Conservation (phyloP, 345 rosid species). For the Eucalyptus microcorys region DNA sequence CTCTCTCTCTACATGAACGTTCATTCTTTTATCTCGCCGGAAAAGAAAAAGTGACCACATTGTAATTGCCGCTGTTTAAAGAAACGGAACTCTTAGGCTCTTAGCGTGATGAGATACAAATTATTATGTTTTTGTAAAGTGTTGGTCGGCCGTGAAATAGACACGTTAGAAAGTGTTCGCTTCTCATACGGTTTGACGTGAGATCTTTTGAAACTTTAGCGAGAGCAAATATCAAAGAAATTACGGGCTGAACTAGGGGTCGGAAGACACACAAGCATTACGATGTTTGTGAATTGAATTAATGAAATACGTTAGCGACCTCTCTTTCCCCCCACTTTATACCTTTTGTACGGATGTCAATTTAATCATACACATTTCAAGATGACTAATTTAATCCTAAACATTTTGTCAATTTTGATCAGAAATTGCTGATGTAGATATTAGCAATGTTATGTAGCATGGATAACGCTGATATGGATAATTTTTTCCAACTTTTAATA, state of each 20-base stretch:
- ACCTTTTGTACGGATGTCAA: neutral
- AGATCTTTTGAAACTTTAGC: neutral
- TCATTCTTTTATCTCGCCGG: neutral
- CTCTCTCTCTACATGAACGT: neutral
- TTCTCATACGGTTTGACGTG: neutral
- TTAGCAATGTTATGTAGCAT: too few relatives aligned
- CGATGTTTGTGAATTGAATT: neutral
- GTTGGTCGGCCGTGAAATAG: neutral
- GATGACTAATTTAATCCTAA: too few relatives aligned
- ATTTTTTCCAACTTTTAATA: too few relatives aligned
- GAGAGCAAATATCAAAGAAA: neutral
- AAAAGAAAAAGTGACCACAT: neutral
- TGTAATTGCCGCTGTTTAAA: neutral
- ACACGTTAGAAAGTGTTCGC: neutral
- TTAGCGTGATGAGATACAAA: neutral
- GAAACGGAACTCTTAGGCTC: neutral
- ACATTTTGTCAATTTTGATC: too few relatives aligned
- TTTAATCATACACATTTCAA: too few relatives aligned
- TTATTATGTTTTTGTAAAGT: neutral
- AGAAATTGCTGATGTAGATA: fast-evolving
- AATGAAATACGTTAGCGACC: neutral
- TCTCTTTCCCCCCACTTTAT: neutral
- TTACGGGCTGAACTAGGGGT: neutral
- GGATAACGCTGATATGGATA: too few relatives aligned
- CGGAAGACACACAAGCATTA: neutral